Base-by-base conservation (phyloP, 106 monocot genomes). In the Posidonia australis region DNA sequence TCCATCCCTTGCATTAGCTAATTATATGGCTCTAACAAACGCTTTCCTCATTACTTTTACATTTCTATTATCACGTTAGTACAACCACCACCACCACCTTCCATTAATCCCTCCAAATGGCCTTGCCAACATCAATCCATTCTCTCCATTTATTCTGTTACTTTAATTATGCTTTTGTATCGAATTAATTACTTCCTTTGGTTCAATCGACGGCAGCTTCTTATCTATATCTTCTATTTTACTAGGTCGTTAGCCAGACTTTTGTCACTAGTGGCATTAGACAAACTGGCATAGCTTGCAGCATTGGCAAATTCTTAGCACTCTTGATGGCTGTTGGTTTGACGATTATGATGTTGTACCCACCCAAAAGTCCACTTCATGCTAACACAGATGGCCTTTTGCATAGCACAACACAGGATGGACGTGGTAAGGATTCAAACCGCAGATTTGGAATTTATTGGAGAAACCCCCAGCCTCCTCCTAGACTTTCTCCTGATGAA, bases 391-490 rank as follows among this genome's bases (percentile, higher is more conserved):
- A 25, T 66, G 68, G 9, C 47, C 11, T 49, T 58, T 25, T 65
- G 20, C 44, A 63, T 9, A 59, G 69, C 22, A 55, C 43, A 29
- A 42, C 48, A 9, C 45, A 13, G 43, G 70, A 36, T 9, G 19
- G 54, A 44, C 63, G 54, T 71, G 60, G 61, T 45, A 63, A 67
- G 25, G 23, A 57, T 72, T 62, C 42, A 41, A 58, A 53, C 20
- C 63, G 23, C 71, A 80, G 55, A 54, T 56, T 77, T 64, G 69
- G 67, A 67, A 72, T 46, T 28, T 69, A 86, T 68, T 74, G 55
- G 77, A 86, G 67, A 54, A 89, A 84, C 46, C 88, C 83, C 19
- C 79, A 83, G 66, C 76, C 86, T 60, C 93, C 89, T 60, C 89
- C 81, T 13, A 83, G 75, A 24, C 76, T 94, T 60, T 74, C 93